Percentiles rank a stretch among this genome's conserved stretches.
Conservation (phyloP, 441 rosid genomes). For the Populus trichocarpa region DNA sequence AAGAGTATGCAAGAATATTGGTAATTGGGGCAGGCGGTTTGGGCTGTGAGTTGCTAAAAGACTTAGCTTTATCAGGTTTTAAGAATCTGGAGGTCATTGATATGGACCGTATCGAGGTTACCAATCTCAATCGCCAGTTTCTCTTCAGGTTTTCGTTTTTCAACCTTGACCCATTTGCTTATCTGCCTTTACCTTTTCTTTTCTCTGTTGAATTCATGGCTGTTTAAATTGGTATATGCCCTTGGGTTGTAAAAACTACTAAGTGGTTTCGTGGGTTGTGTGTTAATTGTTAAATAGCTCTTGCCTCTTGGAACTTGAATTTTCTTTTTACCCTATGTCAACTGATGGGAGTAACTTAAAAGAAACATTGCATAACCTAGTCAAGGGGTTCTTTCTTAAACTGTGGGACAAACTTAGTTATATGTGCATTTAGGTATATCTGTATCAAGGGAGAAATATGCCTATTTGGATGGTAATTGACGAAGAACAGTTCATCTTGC, state of each 20-base stretch:
- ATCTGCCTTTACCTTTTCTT: background rate
- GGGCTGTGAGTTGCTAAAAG: constrained; percentile 95
- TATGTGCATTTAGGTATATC: background rate
- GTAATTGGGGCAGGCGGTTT: constrained; percentile 98
- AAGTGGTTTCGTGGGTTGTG: background rate
- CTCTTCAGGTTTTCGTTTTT: constrained; percentile 67
- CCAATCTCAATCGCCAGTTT: constrained; percentile 97
- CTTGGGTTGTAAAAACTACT: background rate
- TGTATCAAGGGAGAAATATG: background rate
- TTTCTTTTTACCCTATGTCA: background rate
- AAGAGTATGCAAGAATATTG: constrained; percentile 61
- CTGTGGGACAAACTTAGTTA: background rate
- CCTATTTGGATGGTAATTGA: background rate
- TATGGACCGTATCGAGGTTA: constrained; percentile 95
- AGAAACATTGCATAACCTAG: background rate
- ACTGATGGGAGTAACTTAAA: background rate
- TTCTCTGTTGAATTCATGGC: background rate
- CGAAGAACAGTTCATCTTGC: background rate
- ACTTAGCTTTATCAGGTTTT: constrained; percentile 85
- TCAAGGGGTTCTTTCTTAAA: background rate
- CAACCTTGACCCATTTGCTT: background rate
- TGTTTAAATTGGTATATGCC: background rate
- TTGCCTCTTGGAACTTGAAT: background rate
- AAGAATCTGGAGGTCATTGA: constrained; percentile 81
- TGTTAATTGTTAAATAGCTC: background rate